Conservation (phyloP, 768 basidiomycete genomes). For the Suillus variegatus region DNA sequence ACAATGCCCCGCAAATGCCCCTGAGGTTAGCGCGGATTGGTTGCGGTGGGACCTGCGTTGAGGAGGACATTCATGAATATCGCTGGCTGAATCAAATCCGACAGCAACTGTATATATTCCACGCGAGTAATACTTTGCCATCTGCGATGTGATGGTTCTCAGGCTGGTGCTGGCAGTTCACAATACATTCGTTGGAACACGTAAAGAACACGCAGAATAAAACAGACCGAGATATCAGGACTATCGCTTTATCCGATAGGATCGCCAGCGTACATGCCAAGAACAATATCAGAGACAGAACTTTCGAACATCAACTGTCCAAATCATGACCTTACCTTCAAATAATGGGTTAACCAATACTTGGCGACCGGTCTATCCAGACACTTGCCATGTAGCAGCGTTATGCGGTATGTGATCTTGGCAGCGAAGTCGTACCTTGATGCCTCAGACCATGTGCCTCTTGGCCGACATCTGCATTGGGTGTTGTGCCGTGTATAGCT, state of each 20-base stretch:
- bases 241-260: not conserved
- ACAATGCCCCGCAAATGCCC: not conserved
- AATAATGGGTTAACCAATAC: not conserved
- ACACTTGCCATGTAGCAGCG: not conserved
- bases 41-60: no score
- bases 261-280: not conserved
- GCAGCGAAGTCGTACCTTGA: not conserved
- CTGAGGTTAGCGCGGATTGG: fast-evolving
- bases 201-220: not conserved
- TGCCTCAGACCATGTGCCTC: not conserved
- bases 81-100: not conserved
- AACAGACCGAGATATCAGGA: not conserved
- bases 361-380: not conserved
- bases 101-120: not conserved
- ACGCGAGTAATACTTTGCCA: not conserved
- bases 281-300: not conserved
- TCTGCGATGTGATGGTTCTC: not conserved
- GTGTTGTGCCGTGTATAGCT: not conserved
- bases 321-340: not conserved
- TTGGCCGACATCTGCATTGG: not conserved
- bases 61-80: not conserved
- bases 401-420: not conserved
- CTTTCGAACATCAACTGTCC: not conserved
- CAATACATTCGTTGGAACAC: not conserved
- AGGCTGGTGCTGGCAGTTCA: not conserved